Base-by-base conservation (phyloP, 2,329 filamentous ascomycete species). In the Furcasterigmium sp. region DNA sequence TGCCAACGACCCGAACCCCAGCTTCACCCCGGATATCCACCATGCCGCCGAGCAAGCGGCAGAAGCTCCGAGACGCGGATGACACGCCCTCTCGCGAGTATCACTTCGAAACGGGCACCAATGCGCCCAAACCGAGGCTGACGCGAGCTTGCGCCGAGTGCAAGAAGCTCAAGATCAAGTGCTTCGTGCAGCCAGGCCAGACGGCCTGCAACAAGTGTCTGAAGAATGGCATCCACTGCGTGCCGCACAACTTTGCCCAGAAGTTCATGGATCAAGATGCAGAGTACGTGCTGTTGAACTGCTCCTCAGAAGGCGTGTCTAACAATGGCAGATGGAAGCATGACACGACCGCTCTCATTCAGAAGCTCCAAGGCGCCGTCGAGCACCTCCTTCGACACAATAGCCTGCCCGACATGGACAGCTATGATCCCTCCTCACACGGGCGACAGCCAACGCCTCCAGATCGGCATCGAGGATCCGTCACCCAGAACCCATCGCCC, bases 321-420 rank as follows among this genome's bases (percentile, higher is more conserved):
- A 4, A 13, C 9, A n/a, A 15, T 30, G 17, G 10, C 23, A 52
- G 50, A 35, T 52, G 50, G 50, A 52, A 52, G 38, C 15, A 37
- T 20, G 13, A n/a, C 8, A 38, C 20, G 13, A 14, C 20, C 17
- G 20, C 13, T n/a, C 64, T 11, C 35, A 13, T 40, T 11, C 28
- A 28, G 8, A n/a, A 17, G 38, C 13, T 20, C 11, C 21, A 26
- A 26, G 42, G 37, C 20, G 50, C 48, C 19, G 43, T 52, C 25
- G 45, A 43, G 18, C 37, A 48, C 5, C 44, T 52, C 11, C 46
- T 49, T 8, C 40, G 51, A 19, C 46, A 43, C 15, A 39, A 26
- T 40, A 39, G 45, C 17, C 17, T 28, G 7, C 38, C 38, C 10
- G 15, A 19, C 7, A 17, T 40, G 3, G 18, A 20, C 34, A 42